phyloP scores from a whole-genome alignment of 1,284 basidiomycete genomes.

The Pseudozyma pruni region DNA sequence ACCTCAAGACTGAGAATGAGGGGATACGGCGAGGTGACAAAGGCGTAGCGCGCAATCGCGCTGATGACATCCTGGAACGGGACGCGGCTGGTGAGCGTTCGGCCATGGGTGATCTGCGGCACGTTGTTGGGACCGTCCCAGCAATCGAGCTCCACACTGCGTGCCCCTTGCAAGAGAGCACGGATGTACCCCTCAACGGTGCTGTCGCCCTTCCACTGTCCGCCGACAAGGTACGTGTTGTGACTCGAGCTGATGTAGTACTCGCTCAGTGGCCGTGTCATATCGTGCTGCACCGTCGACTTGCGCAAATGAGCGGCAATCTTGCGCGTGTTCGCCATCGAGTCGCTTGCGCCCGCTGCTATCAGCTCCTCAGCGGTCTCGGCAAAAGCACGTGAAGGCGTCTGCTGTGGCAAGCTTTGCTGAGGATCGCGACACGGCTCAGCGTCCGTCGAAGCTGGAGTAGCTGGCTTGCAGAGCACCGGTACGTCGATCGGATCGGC shows the following conservation, averaged over 20 bases:
- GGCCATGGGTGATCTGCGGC: slow-evolving; percentile 80
- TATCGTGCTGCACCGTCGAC: slow-evolving; percentile 55
- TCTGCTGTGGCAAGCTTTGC: slow-evolving; percentile 8
- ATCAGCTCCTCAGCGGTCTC: slow-evolving; percentile 42
- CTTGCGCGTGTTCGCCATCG: slow-evolving; percentile 31
- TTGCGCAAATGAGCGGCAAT: slow-evolving; percentile 42
- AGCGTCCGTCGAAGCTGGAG: not conserved
- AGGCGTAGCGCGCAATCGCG: slow-evolving; percentile 91
- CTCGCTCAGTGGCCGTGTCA: slow-evolving; percentile 84
- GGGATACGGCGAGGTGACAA: slow-evolving; percentile 91
- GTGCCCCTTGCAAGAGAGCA: slow-evolving; percentile 86
- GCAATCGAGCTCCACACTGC: slow-evolving; percentile 87
- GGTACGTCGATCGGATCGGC: slow-evolving; percentile 24
- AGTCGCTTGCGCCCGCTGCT: slow-evolving; percentile 37
- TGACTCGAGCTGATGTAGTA: slow-evolving; percentile 95
- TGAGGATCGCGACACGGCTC: not conserved
- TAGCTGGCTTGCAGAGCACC: slow-evolving; percentile 9
- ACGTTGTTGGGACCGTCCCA: slow-evolving; percentile 80
- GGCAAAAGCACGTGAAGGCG: slow-evolving; percentile 39
- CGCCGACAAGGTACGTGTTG: slow-evolving; percentile 95
- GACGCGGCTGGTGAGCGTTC: slow-evolving; percentile 88
- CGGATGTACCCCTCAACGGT: slow-evolving; percentile 96
- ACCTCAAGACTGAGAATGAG: slow-evolving; percentile 94
- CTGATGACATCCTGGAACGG: slow-evolving; percentile 84
- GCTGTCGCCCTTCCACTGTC: slow-evolving; percentile 90